These are phyloP conservation scores for Wilcoxina mikolae DNA, from an alignment of 495 filamentous ascomycete genomes.

Conservation along the genomic window DNA sequence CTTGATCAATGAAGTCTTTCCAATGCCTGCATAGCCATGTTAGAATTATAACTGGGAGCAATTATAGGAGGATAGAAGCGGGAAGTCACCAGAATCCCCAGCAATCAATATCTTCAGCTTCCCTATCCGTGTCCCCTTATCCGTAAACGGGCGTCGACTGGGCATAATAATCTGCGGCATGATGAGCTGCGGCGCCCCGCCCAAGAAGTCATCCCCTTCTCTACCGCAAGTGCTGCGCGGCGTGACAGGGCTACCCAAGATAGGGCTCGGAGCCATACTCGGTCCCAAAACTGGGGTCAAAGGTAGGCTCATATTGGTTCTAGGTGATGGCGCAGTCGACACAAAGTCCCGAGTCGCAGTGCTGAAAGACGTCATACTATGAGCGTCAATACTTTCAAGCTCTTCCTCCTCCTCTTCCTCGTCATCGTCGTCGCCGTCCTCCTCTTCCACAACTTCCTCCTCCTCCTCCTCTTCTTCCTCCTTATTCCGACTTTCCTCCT, in stretches of 20 bases:
- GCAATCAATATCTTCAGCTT: slow-evolving; percentile 77
- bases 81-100: slow-evolving; percentile 56
- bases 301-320: slow-evolving; percentile 15
- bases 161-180: slow-evolving; percentile 98
- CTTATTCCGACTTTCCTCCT: slow-evolving; percentile 2
- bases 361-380: slow-evolving; percentile 24
- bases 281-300: slow-evolving; percentile 25
- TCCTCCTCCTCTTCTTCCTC: slow-evolving; percentile 6
- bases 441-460: slow-evolving; percentile 23
- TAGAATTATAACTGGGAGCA: neutral
- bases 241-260: neutral
- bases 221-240: slow-evolving; percentile 30
- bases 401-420: slow-evolving; percentile 27
- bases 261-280: slow-evolving; percentile 13
- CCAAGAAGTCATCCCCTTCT: slow-evolving; percentile 20
- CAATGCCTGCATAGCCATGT: slow-evolving; percentile 36
- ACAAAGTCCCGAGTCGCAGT: slow-evolving; percentile 16
- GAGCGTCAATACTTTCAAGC: slow-evolving; percentile 21
- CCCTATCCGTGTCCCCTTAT: slow-evolving; percentile 68
- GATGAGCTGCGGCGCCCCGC: slow-evolving; percentile 62
- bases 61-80: no score
- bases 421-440: slow-evolving; percentile 31
- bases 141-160: slow-evolving; percentile 80
- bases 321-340: slow-evolving; percentile 10
- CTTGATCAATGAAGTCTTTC: slow-evolving; percentile 85